Evolutionary conservation across 768 basidiomycete genomes (phyloP).

Genomic region (Tricholomella constricta): DNA sequence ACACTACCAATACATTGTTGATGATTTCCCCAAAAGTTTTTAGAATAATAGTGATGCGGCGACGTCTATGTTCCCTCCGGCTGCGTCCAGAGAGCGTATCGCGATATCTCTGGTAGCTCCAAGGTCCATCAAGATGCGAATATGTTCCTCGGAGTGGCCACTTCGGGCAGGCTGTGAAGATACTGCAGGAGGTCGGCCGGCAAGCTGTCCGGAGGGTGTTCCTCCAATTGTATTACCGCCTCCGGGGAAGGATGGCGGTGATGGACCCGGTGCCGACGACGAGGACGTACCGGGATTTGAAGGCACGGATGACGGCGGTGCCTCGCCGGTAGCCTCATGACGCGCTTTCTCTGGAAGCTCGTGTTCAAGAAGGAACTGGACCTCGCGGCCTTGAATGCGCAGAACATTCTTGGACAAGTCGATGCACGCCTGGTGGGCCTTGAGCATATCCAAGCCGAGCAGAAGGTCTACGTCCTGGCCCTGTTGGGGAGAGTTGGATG

Average conservation of each 20-base stretch:
- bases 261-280: slow-evolving; percentile 8
- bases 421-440: slow-evolving; percentile 94
- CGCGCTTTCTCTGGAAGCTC: slow-evolving; percentile 86
- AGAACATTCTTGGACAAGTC: slow-evolving; percentile 89
- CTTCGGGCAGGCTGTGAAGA: slow-evolving; percentile 25
- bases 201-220: slow-evolving; percentile 30
- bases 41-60: slow-evolving; percentile 88
- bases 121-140: slow-evolving; percentile 70
- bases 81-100: slow-evolving; percentile 71
- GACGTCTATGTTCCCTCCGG: slow-evolving; percentile 84
- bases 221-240: slow-evolving; percentile 63
- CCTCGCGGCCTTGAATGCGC: slow-evolving; percentile 89
- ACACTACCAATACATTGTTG: slow-evolving; percentile 25
- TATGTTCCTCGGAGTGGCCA: slow-evolving; percentile 57
- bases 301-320: slow-evolving; percentile 19
- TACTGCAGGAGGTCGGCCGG: slow-evolving; percentile 21
- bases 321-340: slow-evolving; percentile 23
- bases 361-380: slow-evolving; percentile 90
- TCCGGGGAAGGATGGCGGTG: slow-evolving; percentile 59
- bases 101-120: slow-evolving; percentile 81
- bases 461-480: slow-evolving; percentile 93
- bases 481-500: slow-evolving; percentile 35
- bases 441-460: slow-evolving; percentile 99
- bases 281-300: slow-evolving; percentile 18
- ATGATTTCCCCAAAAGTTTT: slow-evolving; percentile 6